A percentile compares a stretch with the other conserved stretches of the same genome.
These are phyloP conservation scores for Phyllachora maydis DNA, from an alignment of 2,329 filamentous ascomycete genomes.

Conservation along the genomic window DNA sequence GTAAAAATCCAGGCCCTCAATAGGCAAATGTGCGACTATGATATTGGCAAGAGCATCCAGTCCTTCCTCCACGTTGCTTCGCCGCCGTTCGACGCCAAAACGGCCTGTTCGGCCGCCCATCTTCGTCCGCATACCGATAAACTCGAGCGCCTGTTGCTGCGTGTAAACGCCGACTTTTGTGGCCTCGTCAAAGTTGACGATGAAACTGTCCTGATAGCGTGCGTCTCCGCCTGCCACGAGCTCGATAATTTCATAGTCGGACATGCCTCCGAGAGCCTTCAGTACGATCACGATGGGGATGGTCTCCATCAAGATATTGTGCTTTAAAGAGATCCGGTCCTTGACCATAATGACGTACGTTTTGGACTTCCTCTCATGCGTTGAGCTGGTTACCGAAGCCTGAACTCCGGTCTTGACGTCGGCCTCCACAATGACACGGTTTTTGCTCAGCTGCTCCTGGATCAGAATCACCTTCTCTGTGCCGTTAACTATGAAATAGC, in stretches of 20 bases:
- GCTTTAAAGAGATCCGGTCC: constrained; percentile 69
- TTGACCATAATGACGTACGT: constrained; percentile 92
- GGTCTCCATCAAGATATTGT: constrained; percentile 84
- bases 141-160: constrained; percentile 89
- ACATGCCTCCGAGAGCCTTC: constrained; percentile 82
- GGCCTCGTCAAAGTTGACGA: constrained; percentile 87
- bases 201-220: constrained; percentile 83
- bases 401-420: constrained; percentile 79
- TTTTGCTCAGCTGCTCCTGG: constrained; percentile 97
- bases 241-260: constrained; percentile 85
- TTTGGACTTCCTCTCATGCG: constrained; percentile 93
- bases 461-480: constrained; percentile 98
- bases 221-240: constrained; percentile 76
- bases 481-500: constrained; percentile 93
- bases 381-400: constrained; percentile 93
- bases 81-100: constrained; percentile 20
- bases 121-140: constrained; percentile 70
- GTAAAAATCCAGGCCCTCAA: constrained; percentile 79
- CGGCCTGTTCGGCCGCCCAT: constrained; percentile 47
- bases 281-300: constrained; percentile 89
- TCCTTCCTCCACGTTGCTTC: constrained; percentile 78
- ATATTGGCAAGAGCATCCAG: constrained; percentile 83
- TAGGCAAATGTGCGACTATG: constrained; percentile 84
- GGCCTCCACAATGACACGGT: constrained; percentile 90
- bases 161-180: constrained; percentile 71